A percentile compares a stretch with the other conserved stretches of the same genome.
phyloP scores from a whole-genome alignment of 805 yeast species.

The Metschnikowia aberdeeniae region DNA sequence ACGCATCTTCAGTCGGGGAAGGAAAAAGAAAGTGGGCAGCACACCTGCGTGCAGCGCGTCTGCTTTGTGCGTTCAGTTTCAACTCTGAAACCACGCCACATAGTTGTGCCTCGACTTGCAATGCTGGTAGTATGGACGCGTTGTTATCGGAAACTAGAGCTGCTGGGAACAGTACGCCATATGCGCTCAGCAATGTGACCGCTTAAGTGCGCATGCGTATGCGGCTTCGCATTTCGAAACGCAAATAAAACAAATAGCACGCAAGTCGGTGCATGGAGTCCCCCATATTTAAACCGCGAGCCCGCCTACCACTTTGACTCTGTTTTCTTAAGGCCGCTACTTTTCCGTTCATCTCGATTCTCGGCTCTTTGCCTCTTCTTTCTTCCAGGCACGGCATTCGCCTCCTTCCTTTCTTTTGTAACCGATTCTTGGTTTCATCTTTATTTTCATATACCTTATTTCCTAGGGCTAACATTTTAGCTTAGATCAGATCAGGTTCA shows the following conservation, averaged over 20 bases:
- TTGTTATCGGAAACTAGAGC: too few relatives aligned
- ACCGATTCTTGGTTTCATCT: too few relatives aligned
- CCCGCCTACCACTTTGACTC: not conserved
- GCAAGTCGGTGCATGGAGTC: not conserved
- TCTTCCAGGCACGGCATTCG: not conserved
- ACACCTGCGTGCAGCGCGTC: slow-evolving; percentile 1
- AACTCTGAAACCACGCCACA: not conserved
- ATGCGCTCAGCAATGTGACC: not conserved
- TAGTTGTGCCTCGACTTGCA: too few relatives aligned
- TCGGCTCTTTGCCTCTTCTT: not conserved
- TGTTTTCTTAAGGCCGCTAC: too few relatives aligned
- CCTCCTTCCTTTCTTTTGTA: not conserved
- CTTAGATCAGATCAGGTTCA: too few relatives aligned
- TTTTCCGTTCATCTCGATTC: not conserved
- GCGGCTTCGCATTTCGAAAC: slow-evolving; percentile 5
- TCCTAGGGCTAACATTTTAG: too few relatives aligned
- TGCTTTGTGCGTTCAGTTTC: slow-evolving; percentile 1
- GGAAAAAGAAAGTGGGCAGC: not conserved
- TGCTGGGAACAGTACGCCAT: too few relatives aligned
- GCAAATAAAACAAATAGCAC: slow-evolving; percentile 3
- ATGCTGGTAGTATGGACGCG: too few relatives aligned
- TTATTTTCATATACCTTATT: too few relatives aligned
- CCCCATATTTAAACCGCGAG: not conserved
- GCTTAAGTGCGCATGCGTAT: slow-evolving; percentile 2
- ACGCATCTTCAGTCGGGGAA: not conserved